A percentile compares a stretch with the other conserved stretches of the same genome.
phyloP scores from a whole-genome alignment of 345 rosid genomes.

The Microthlaspi erraticum region DNA sequence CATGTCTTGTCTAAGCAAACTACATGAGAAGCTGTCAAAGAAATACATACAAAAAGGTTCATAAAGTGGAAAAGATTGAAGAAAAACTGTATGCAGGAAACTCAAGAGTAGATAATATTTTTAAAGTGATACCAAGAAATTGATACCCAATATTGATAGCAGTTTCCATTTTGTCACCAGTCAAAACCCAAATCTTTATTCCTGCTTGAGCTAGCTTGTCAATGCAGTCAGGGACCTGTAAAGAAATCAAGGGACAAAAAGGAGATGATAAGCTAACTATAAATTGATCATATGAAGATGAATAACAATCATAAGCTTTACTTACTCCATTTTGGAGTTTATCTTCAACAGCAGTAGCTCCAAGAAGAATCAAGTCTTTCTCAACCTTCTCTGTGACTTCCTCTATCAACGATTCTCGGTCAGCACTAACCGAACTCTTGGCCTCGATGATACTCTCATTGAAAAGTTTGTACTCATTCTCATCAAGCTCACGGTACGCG shows the following conservation, averaged over 20 bases:
- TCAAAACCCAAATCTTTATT: constrained; percentile 95
- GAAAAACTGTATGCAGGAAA: constrained; percentile 14
- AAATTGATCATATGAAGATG: constrained; percentile 4
- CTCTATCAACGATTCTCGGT: constrained; percentile 72
- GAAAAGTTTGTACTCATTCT: constrained; percentile 64
- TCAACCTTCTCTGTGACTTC: constrained; percentile 69
- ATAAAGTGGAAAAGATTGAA: constrained; percentile 11
- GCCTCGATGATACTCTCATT: constrained; percentile 64
- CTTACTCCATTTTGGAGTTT: constrained; percentile 96
- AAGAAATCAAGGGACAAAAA: neutral
- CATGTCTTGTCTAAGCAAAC: constrained; percentile 97
- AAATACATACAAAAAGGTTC: constrained; percentile 39
- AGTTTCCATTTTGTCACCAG: constrained; percentile 99
- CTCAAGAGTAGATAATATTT: constrained; percentile 31
- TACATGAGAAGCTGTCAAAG: constrained; percentile 82
- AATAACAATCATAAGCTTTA: neutral
- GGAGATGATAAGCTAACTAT: neutral
- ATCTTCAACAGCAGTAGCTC: constrained; percentile 98
- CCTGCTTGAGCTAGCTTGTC: constrained; percentile 99
- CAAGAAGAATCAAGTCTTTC: constrained; percentile 80
- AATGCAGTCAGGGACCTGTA: constrained; percentile 92
- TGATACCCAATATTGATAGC: constrained; percentile 96
- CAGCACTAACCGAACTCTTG: constrained; percentile 71
- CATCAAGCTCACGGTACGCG: constrained; percentile 81
- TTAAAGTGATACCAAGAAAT: constrained; percentile 29